Conservation (phyloP, 768 basidiomycete species). For the Termitomyces sp. region DNA sequence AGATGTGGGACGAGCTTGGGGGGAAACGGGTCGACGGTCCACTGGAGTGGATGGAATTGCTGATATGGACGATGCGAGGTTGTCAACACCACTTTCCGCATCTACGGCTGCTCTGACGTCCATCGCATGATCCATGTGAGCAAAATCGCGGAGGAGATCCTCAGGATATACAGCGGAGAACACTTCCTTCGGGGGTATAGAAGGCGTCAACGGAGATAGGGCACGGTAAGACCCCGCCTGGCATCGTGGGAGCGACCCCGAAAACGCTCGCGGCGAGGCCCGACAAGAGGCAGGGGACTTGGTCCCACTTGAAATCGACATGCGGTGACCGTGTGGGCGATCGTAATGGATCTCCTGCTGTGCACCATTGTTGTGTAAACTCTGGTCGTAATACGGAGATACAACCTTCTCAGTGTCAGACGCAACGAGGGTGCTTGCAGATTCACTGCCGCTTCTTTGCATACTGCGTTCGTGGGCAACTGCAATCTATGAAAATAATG, state of each 20-base stretch:
- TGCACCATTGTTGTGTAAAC: neutral
- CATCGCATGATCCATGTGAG: neutral
- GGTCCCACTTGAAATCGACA: neutral
- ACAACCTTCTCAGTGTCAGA: conserved; percentile 2
- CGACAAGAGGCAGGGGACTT: neutral
- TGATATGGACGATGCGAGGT: neutral
- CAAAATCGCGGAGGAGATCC: neutral
- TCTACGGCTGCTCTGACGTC: neutral
- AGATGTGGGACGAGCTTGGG: neutral
- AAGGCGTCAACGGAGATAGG: neutral
- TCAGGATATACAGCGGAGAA: neutral
- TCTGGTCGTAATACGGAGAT: neutral
- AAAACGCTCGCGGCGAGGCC: neutral
- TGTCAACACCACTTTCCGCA: neutral
- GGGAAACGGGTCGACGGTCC: neutral
- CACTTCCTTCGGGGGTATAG: neutral
- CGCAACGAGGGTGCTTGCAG: conserved; percentile 2
- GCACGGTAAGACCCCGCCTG: neutral
- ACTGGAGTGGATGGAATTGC: neutral
- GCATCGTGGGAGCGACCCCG: neutral
- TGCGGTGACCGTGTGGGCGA: neutral
- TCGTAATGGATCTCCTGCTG: neutral
- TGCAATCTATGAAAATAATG: conserved; percentile 1
- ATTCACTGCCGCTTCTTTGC: neutral
- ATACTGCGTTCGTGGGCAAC: neutral